phyloP scores from a whole-genome alignment of 495 filamentous ascomycete species.

The Penicillium pulvis region DNA sequence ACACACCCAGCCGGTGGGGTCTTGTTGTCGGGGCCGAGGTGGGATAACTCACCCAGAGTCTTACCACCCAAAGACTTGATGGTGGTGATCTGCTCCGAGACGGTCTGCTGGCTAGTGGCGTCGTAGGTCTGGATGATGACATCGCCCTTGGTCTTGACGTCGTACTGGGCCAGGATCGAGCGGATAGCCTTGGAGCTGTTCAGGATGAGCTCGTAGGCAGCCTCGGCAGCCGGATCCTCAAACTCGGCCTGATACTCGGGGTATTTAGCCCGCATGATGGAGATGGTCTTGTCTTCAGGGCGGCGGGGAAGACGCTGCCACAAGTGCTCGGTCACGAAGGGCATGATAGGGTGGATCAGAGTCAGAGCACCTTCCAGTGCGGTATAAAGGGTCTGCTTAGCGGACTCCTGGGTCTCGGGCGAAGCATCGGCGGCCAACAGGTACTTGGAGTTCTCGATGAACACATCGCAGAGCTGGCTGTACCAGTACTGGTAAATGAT shows the following conservation, averaged over 20 bases:
- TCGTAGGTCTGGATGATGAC: slow-evolving; percentile 64
- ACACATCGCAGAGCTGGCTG: slow-evolving; percentile 65
- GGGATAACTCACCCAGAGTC: slow-evolving; percentile 54
- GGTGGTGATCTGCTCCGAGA: slow-evolving; percentile 56
- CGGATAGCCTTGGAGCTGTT: slow-evolving; percentile 58
- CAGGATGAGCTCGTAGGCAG: slow-evolving; percentile 68
- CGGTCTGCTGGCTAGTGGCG: slow-evolving; percentile 54
- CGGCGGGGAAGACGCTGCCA: slow-evolving; percentile 77
- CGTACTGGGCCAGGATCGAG: slow-evolving; percentile 58
- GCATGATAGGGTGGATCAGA: slow-evolving; percentile 78
- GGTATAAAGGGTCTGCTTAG: slow-evolving; percentile 65
- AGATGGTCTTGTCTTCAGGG: slow-evolving; percentile 60
- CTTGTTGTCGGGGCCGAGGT: slow-evolving; percentile 49
- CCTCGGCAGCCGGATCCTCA: slow-evolving; percentile 58
- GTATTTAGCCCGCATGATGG: slow-evolving; percentile 69
- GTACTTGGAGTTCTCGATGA: slow-evolving; percentile 78
- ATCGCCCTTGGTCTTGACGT: slow-evolving; percentile 58
- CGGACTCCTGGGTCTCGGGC: slow-evolving; percentile 58
- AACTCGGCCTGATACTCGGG: slow-evolving; percentile 58
- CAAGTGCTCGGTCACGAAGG: slow-evolving; percentile 75
- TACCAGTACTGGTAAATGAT: slow-evolving; percentile 72
- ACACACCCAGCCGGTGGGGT: slow-evolving; percentile 67
- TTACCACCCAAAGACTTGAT: slow-evolving; percentile 70
- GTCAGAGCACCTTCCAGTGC: slow-evolving; percentile 68
- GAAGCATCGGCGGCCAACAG: slow-evolving; percentile 63